These are phyloP conservation scores for Suillus luteus DNA, from an alignment of 768 basidiomycete species.

Conservation along the genomic window DNA sequence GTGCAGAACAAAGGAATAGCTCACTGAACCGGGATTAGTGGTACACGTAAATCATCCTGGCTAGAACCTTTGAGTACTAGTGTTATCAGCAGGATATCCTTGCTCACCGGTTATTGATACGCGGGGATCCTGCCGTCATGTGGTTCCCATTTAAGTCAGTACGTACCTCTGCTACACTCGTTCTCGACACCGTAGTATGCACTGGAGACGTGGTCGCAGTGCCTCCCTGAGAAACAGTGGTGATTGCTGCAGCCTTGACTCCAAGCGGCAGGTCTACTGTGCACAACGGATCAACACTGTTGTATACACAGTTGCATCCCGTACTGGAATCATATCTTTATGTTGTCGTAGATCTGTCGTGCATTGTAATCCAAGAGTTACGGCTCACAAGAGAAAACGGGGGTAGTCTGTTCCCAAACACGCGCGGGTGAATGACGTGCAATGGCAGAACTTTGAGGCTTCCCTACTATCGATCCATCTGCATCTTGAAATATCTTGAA, in stretches of 20 bases:
- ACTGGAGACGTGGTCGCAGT: background rate
- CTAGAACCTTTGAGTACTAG: background rate
- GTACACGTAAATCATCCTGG: background rate
- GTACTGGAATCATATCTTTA: background rate
- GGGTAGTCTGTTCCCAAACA: background rate
- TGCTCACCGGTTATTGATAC: no score
- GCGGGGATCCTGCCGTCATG: no score
- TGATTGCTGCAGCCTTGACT: background rate
- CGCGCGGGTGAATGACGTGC: background rate
- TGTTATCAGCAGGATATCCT: background rate
- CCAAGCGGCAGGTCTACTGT: background rate
- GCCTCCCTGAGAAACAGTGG: background rate
- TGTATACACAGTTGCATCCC: background rate
- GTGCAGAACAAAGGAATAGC: background rate
- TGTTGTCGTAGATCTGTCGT: background rate
- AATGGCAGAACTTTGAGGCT: background rate
- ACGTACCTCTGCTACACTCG: background rate
- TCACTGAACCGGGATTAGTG: background rate
- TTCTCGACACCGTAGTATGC: background rate
- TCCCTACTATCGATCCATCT: background rate
- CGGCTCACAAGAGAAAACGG: background rate
- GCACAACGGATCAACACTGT: background rate
- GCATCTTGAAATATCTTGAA: background rate
- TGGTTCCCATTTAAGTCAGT: background rate
- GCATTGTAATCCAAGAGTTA: background rate